Evolutionary conservation across 1,284 basidiomycete species (phyloP), one percentile per base, ranked within the genome.

Genomic region (Ustilago vetiveriae): DNA sequence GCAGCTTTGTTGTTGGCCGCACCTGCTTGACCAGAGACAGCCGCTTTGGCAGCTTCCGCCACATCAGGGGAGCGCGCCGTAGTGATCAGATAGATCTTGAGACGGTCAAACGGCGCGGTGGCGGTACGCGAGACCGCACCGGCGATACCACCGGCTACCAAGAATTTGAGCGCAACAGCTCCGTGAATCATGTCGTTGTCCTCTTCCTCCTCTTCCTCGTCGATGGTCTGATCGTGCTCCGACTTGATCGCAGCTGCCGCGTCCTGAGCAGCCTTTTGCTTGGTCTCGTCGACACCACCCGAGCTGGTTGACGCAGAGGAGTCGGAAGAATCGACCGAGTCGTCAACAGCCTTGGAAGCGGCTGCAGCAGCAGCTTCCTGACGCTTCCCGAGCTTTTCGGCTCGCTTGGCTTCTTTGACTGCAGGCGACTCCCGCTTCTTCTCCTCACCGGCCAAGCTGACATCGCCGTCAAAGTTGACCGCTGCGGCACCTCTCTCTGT

Each of bases 31-130:
- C 64, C 69, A 24, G 52, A 45, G 19, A 42, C 48, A 1, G 50
- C 58, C 10, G 44, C 65, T 29, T 57, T 48, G 36, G 65, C 57
- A 8, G 57, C 46, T 9, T 71, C 55, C 3, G 32, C 36, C 2
- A 54, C 55, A 2, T 57, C 48, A n/a, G 42, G 29, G 3, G 76
- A 51, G 14, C 72, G 54, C 29, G 82, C 78, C 86, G 87, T 38
- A 4, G 95, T 98, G 70, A 98, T 98, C 55, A 99, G 87, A 83
- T 96, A 98, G 53, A 99, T 88, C 84, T 97, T 99, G 44, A 99
- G 85, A 55, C 96, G 89, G 83, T 99, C 96, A 74, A 98, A 98
- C 0, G 96, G 96, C 6, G 96, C 96, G 0, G 96, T 99, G 58
- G 92, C 94, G 32, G 94, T 92, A 68, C 96, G 87, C 17, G 94